These are phyloP conservation scores for Hanseniaspora clermontiae DNA, from an alignment of 805 yeast species.

Conservation along the genomic window DNA sequence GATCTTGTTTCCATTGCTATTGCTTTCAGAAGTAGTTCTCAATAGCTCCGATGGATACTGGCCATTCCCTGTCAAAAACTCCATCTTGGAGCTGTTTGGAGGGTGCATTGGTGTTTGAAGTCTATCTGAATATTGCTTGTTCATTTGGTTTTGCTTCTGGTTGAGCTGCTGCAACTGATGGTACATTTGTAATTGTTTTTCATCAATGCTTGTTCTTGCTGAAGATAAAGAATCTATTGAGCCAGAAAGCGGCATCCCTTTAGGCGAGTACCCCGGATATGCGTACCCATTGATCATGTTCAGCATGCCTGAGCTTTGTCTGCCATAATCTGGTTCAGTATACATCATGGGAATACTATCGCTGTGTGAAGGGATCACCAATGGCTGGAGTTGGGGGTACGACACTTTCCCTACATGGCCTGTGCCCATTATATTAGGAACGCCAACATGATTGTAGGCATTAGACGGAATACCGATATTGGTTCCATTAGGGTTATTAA, in stretches of 20 bases:
- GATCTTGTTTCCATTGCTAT: not conserved
- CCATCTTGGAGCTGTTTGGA: not conserved
- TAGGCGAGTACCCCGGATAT: slow-evolving; percentile 1
- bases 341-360: not conserved
- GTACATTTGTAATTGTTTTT: slow-evolving; percentile 8
- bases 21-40: not conserved
- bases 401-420: not conserved
- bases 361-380: not conserved
- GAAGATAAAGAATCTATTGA: slow-evolving; percentile 8
- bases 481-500: not conserved
- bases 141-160: slow-evolving; percentile 3
- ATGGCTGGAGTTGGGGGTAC: not conserved
- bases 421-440: not conserved
- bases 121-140: not conserved
- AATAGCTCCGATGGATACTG: not conserved
- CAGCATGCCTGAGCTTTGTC: not conserved
- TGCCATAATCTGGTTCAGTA: not conserved
- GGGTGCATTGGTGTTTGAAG: not conserved
- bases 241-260: not conserved
- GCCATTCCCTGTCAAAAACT: not conserved
- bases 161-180: slow-evolving; percentile 1
- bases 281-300: not conserved
- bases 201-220: slow-evolving; percentile 11
- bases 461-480: not conserved
- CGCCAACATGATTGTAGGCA: not conserved